Evolutionary conservation across 2,329 filamentous ascomycete genomes (phyloP), one percentile per base, ranked within the genome.

Genomic region (Rhynchosporium graminicola): DNA sequence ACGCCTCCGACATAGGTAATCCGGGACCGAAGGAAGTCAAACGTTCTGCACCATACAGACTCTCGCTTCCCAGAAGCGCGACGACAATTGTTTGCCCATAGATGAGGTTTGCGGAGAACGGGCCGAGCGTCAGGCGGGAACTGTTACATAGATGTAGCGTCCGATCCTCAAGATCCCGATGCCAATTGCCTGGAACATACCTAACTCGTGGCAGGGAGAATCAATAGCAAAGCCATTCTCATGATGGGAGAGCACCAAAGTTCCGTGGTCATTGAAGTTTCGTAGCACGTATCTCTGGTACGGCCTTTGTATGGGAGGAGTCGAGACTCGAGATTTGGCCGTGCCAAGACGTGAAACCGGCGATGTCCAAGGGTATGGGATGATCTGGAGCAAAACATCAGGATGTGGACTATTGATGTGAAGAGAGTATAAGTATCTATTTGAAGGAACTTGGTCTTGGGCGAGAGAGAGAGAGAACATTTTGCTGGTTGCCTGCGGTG

Each of bases 111-210:
- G 15, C n/a, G 8, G 13, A 47, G 1, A 13, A 29, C 54, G 56
- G 63, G 56, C 63, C 63, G 61, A 63, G 56, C 43, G 43, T 48
- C 45, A 28, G 20, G 63, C 63, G 59, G 61, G 57, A 62, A 62
- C 55, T 60, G 60, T 62, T 55, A 60, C 63, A 60, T 55, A 60
- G 60, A 60, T 29, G 29, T 36, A 33, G 26, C 59, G 54, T 60
- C 61, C 57, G 61, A 52, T 57, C 54, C 42, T 45, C 36, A 46
- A 38, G 54, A 57, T 57, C 51, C 51, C 36, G 51, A 54, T 40
- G 33, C 36, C 51, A 54, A 10, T 42, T 13, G 51, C 51, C 33
- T 42, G 20, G 51, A 29, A 20, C 20, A 20, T 20, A 20, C 20
- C 20, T 20, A 20, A 20, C 20, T 20, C 20, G 20, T 20, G 20